Evolutionary conservation across 192 early-diverging fungal genomes (phyloP).

Genomic region (Chytriomyces sp.): DNA sequence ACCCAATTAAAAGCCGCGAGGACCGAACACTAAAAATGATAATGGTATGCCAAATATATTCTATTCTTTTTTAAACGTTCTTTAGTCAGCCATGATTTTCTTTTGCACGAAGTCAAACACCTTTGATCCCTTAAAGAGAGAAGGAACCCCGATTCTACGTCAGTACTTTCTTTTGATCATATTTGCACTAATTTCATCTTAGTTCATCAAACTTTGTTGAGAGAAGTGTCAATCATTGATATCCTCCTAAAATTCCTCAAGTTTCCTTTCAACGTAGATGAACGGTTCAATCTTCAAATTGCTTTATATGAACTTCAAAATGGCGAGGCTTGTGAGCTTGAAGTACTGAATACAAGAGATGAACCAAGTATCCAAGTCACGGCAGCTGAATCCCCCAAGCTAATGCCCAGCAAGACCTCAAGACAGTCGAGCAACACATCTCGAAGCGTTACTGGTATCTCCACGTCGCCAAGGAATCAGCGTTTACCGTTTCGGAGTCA

Average conservation of each 20-base stretch:
- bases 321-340: not conserved
- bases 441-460: not conserved
- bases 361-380: not conserved
- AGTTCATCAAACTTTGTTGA: conserved; percentile 41
- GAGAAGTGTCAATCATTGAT: conserved; percentile 40
- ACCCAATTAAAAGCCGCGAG: conserved; percentile 28
- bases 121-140: conserved; percentile 30
- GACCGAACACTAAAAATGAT: conserved; percentile 31
- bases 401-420: too few relatives aligned
- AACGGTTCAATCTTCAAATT: conserved; percentile 8
- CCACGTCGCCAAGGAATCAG: not conserved
- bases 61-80: too few relatives aligned
- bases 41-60: conserved; percentile 19
- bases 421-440: not conserved
- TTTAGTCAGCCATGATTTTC: conserved; percentile 34
- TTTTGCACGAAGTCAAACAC: conserved; percentile 35
- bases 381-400: not conserved
- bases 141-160: conserved; percentile 32
- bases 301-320: conserved; percentile 11
- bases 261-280: conserved; percentile 28
- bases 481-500: too few relatives aligned
- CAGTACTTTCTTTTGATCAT: not conserved
- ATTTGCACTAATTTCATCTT: not conserved
- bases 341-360: too few relatives aligned
- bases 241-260: conserved; percentile 29